phyloP scores from a whole-genome alignment of 2,329 filamentous ascomycete species.

The Pseudohalonectria lignicola region DNA sequence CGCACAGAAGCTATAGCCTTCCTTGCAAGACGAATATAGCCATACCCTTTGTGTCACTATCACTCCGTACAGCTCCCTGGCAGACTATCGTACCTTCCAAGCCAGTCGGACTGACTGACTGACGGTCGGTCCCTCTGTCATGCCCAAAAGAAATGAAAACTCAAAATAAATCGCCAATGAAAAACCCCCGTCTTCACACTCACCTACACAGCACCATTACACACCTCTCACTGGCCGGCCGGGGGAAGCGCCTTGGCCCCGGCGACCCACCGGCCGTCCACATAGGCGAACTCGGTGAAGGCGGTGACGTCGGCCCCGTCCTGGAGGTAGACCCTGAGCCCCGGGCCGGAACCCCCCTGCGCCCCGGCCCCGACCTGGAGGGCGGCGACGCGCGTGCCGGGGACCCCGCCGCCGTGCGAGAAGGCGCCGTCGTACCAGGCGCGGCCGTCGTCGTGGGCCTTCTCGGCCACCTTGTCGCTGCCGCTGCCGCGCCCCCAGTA shows the following conservation, averaged over 20 bases:
- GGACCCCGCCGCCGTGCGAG: conserved; percentile 2
- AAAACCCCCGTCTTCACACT: too few relatives aligned
- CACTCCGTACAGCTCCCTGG: too few relatives aligned
- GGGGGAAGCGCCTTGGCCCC: conserved; percentile 2
- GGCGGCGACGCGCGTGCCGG: conserved; percentile 3
- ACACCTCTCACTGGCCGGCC: too few relatives aligned
- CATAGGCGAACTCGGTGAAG: conserved; percentile 6
- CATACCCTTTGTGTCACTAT: too few relatives aligned
- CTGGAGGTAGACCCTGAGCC: conserved; percentile 8
- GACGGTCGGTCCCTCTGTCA: too few relatives aligned
- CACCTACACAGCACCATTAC: too few relatives aligned
- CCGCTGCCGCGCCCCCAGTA: conserved; percentile 5
- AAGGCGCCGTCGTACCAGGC: conserved; percentile 7
- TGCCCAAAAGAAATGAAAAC: too few relatives aligned
- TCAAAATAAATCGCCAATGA: too few relatives aligned
- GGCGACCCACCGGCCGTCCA: conserved; percentile 1
- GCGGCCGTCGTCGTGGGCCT: conserved; percentile 3
- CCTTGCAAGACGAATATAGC: too few relatives aligned
- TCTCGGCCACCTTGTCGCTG: conserved; percentile 5
- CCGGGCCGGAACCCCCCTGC: background rate
- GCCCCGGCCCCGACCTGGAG: background rate
- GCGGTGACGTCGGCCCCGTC: conserved; percentile 4
- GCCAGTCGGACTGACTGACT: too few relatives aligned
- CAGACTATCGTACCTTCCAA: too few relatives aligned
- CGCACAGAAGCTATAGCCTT: too few relatives aligned